Evolutionary conservation across 768 basidiomycete genomes (phyloP), one percentile per base, ranked within the genome.

Genomic region (Lentinus tigrinus): DNA sequence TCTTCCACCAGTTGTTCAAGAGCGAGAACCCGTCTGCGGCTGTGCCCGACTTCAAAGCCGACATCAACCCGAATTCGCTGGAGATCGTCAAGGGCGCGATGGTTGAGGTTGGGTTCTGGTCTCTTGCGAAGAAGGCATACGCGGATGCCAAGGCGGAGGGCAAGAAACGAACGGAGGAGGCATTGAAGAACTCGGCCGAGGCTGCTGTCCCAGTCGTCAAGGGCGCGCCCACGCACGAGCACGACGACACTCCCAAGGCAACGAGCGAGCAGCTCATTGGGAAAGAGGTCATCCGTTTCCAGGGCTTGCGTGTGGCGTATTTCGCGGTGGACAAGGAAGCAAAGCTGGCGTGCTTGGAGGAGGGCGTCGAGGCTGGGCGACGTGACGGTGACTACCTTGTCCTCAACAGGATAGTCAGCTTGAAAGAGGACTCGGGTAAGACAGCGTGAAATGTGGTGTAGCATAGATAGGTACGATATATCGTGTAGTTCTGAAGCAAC

Each of bases 371-470:
- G 24, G 72, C 79, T 3, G 77, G 75, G 3, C 74, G 77, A 43
- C 78, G 77, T 43, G 84, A 87, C 56, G 92, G 88, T 5, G 95
- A 97, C 72, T 81, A 81, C 69, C 66, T 98, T 40, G 83, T 97
- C 14, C 77, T 98, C 19, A 98, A 98, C 72, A 84, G 91, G 56
- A 92, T 97, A 57, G 96, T 98, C 28, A 92, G 87, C 58, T 72
- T 98, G 75, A 98, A 98, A 76, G 95, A 97, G 74, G 96, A 97
- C 69, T 82, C 88, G 4, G 91, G 91, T 4, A 98, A 97, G 73
- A 39, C 51, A 6, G 51, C 51, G 13, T 52, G 27, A 52, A 37
- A 34, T 11, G 3, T 31, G 6, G 31, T 31, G 21, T 17, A 17
- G 47, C 23, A 16, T 28, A 17, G 19, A 11, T 3, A 3, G 26